phyloP scores from a whole-genome alignment of 306 rosid genomes.

The Comarum palustre region DNA sequence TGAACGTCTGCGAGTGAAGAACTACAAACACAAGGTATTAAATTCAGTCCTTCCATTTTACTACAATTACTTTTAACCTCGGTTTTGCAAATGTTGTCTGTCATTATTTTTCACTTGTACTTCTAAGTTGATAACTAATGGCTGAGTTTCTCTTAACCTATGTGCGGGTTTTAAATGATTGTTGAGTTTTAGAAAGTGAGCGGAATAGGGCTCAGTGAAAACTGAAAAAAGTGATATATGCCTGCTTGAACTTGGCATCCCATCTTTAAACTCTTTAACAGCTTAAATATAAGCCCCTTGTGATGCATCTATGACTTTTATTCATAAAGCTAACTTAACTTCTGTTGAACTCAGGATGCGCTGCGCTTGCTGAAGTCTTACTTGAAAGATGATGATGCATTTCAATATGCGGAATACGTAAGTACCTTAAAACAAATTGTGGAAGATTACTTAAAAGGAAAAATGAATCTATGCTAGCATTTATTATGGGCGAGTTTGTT shows the following conservation, averaged over 20 bases:
- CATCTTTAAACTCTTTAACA: background rate
- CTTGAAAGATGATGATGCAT: constrained; percentile 62
- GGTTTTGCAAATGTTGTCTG: background rate
- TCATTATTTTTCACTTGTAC: background rate
- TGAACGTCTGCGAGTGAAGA: constrained; percentile 77
- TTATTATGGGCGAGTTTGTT: background rate
- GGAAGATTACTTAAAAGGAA: constrained; percentile 13
- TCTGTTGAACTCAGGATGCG: constrained; percentile 47
- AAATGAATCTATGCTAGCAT: background rate
- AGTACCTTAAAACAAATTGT: constrained; percentile 33
- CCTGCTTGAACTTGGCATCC: background rate
- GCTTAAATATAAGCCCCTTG: background rate
- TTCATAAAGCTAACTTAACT: background rate
- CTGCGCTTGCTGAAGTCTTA: constrained; percentile 58
- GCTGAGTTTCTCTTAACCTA: background rate
- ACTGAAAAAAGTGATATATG: background rate
- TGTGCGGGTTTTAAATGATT: background rate
- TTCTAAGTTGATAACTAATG: background rate
- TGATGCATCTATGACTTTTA: constrained; percentile 5
- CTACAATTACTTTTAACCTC: background rate
- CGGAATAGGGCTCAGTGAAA: background rate
- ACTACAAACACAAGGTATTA: constrained; percentile 69
- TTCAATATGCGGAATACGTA: constrained; percentile 74
- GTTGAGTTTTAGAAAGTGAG: background rate
- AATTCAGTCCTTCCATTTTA: constrained; percentile 5